Percentiles rank a stretch among this genome's conserved stretches.
These are phyloP conservation scores for Strobilomyces confusus DNA, from an alignment of 768 basidiomycete species.

Conservation along the genomic window DNA sequence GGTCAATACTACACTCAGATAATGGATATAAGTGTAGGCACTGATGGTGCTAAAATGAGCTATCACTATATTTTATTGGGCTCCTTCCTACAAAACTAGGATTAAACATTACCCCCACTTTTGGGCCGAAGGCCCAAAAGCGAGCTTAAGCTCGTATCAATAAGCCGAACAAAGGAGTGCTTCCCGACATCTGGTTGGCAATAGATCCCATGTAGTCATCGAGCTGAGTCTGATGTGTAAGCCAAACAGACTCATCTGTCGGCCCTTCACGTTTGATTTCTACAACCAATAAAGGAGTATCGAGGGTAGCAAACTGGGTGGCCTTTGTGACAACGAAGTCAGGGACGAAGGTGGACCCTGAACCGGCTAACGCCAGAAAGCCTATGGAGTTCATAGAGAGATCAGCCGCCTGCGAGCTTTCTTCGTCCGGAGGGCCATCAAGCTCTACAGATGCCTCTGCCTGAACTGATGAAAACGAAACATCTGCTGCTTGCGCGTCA, in stretches of 20 bases:
- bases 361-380: background rate
- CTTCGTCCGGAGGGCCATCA: background rate
- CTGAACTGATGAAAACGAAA: background rate
- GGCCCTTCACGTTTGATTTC: background rate
- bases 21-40: too few species aligned
- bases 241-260: rapidly evolving
- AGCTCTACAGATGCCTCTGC: background rate
- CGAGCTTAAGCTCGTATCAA: too few species aligned
- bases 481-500: background rate
- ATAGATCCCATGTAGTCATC: background rate
- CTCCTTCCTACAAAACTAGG: too few species aligned
- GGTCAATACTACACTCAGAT: too few species aligned
- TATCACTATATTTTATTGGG: too few species aligned
- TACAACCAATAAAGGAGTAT: background rate
- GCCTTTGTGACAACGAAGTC: background rate
- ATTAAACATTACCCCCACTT: too few species aligned
- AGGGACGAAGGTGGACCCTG: background rate
- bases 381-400: background rate
- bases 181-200: background rate
- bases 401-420: background rate
- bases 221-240: background rate
- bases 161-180: background rate
- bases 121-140: too few species aligned
- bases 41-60: too few species aligned
- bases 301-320: background rate